Evolutionary conservation across 805 yeast genomes (phyloP).

Genomic region (Saccharomycopsis oosterbeekiorum): DNA sequence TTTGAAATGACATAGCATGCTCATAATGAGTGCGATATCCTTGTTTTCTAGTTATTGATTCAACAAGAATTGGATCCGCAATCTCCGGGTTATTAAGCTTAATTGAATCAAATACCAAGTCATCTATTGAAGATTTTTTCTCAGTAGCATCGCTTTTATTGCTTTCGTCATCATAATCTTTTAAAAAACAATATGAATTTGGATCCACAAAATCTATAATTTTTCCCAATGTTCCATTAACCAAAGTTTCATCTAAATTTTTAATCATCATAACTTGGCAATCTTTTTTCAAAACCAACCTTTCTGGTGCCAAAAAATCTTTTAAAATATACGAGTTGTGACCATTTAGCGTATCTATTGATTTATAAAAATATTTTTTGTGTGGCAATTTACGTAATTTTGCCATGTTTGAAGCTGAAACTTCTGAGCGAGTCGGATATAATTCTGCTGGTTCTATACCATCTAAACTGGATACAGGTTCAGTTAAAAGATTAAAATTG

Average conservation of each 20-base stretch:
- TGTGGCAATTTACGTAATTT: constrained; percentile 41
- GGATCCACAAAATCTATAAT: constrained; percentile 51
- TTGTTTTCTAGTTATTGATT: constrained; percentile 39
- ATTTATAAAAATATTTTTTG: constrained; percentile 31
- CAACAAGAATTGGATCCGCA: constrained; percentile 17
- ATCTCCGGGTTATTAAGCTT: constrained; percentile 21
- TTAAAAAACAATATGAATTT: constrained; percentile 36
- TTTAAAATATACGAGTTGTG: background rate
- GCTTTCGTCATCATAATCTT: constrained; percentile 18
- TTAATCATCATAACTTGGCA: constrained; percentile 82
- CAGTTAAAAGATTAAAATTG: constrained; percentile 41
- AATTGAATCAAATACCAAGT: constrained; percentile 41
- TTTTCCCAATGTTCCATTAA: constrained; percentile 69
- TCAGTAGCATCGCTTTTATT: constrained; percentile 16
- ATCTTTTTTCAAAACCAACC: constrained; percentile 48
- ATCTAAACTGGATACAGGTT: constrained; percentile 41
- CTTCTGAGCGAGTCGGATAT: constrained; percentile 66
- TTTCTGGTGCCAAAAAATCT: constrained; percentile 54
- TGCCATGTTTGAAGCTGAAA: constrained; percentile 50
- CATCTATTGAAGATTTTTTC: constrained; percentile 27
- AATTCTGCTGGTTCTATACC: constrained; percentile 67
- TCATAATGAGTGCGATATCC: constrained; percentile 34
- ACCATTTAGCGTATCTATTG: constrained; percentile 42
- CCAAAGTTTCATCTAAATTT: constrained; percentile 61
- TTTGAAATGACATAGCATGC: constrained; percentile 34